Conservation (phyloP, 2,329 filamentous ascomycete genomes). For the Sporothrix dimorphospora region DNA sequence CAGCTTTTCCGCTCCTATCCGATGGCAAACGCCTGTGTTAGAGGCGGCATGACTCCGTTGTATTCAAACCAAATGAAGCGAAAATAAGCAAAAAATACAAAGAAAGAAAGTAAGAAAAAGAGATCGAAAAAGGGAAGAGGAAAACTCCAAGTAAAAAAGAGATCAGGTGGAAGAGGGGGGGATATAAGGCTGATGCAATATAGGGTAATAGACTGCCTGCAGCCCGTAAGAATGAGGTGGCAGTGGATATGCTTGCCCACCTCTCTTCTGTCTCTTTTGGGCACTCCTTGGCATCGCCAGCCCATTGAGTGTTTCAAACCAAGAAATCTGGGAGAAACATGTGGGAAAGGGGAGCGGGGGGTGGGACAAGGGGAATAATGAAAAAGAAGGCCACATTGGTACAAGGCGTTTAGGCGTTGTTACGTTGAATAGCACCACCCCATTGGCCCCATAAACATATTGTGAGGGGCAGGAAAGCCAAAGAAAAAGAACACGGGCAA, state of each 20-base stretch:
- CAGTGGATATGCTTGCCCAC: not conserved
- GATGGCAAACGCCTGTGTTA: constrained; percentile 15
- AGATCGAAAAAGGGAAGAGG: not conserved
- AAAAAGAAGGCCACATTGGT: constrained; percentile 13
- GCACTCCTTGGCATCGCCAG: not conserved
- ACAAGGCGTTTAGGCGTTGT: constrained; percentile 6
- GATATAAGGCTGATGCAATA: constrained; percentile 24
- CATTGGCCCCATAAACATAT: constrained; percentile 22
- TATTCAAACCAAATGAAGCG: not conserved
- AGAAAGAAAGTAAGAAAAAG: not conserved
- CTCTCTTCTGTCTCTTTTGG: not conserved
- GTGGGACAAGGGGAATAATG: not conserved
- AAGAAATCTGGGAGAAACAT: constrained; percentile 2
- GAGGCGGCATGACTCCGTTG: constrained; percentile 1
- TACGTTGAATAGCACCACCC: constrained; percentile 21
- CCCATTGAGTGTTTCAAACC: constrained; percentile 21
- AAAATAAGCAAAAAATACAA: not conserved
- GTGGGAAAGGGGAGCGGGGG: constrained; percentile 7
- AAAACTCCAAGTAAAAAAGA: not conserved
- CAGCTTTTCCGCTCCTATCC: constrained; percentile 25
- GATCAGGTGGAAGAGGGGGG: constrained; percentile 3
- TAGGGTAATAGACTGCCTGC: constrained; percentile 8
- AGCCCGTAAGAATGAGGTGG: constrained; percentile 19
- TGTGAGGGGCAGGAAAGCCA: constrained; percentile 12
- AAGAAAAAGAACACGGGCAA: not conserved